phyloP scores from a whole-genome alignment of 768 basidiomycete species.

The Hebeloma cylindrosporum region DNA sequence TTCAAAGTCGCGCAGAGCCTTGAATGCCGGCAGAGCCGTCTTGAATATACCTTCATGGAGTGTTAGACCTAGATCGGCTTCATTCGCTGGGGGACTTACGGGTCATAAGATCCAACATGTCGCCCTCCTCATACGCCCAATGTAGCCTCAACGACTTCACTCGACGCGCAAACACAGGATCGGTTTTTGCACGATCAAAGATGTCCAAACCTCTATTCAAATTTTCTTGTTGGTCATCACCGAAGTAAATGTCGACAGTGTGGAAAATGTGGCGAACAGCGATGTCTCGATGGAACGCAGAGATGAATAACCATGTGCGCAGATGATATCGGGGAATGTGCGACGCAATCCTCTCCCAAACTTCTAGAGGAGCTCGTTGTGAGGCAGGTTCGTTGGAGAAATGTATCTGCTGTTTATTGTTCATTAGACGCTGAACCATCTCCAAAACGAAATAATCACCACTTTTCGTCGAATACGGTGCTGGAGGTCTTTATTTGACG shows the following conservation, averaged over 20 bases:
- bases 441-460: conserved; percentile 31
- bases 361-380: conserved; percentile 60
- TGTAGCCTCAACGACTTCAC: conserved; percentile 63
- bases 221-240: conserved; percentile 56
- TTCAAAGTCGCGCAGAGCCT: conserved; percentile 59
- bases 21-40: conserved; percentile 63
- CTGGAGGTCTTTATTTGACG: conserved; percentile 55
- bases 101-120: conserved; percentile 62
- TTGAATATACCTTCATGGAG: conserved; percentile 52
- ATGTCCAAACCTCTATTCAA: conserved; percentile 64
- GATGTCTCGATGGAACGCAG: conserved; percentile 62
- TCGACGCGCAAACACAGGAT: conserved; percentile 57
- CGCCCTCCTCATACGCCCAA: conserved; percentile 70
- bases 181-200: conserved; percentile 63
- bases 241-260: conserved; percentile 66
- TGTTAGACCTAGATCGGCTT: background rate
- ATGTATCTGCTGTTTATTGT: conserved; percentile 41
- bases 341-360: conserved; percentile 66
- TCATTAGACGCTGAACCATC: conserved; percentile 6
- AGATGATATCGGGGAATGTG: conserved; percentile 65
- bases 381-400: conserved; percentile 56
- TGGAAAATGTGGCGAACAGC: conserved; percentile 66
- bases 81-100: too few species aligned
- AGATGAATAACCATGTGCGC: conserved; percentile 68
- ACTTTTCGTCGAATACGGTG: conserved; percentile 47